Evolutionary conservation across 2,329 filamentous ascomycete genomes (phyloP), one percentile per base, ranked within the genome.

Genomic region (Macroventuria anomochaeta): DNA sequence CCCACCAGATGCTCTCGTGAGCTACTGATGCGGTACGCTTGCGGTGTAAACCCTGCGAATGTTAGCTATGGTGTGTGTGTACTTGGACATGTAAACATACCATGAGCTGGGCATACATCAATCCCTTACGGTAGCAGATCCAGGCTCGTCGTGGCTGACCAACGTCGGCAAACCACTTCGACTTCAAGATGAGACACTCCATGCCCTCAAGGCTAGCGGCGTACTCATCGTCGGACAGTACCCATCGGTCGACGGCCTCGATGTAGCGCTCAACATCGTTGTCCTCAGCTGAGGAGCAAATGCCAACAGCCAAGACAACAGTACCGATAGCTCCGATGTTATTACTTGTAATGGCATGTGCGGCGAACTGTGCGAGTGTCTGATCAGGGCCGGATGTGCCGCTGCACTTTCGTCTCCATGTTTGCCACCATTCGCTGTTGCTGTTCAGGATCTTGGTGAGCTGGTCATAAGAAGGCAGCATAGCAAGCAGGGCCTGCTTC

Each of bases 81-180:
- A 21, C 28, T 29, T 7, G 21, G 2, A 20, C 5, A 21, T 11
- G 17, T 25, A 3, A 23, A 58, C 72, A 78, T 75, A 57, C 82
- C 80, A 83, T 78, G 1, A 85, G 70, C 54, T 85, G 76, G 6
- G 78, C 78, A 53, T 80, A 79, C 61, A 80, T 80, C 32, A 85
- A 71, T 3, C 78, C 83, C 33, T 79, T 76, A 11, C 83, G 78
- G 33, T 76, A 76, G 7, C 77, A 67, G 5, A 83, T 71, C 84
- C 83, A 86, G 1, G 81, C 79, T 57, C 80, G 77, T 29, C 81
- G 78, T 10, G 84, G 82, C 34, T 80, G 79, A 2, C 83, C 84
- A 55, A 83, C 79, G 51, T 84, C 81, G 44, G 83, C 71, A 56
- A 82, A 80, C 56, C 81, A 77, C 61, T 84, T 85, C 11, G 77